phyloP scores from a whole-genome alignment of 2,329 filamentous ascomycete genomes.

The Aspergillus chevalieri region DNA sequence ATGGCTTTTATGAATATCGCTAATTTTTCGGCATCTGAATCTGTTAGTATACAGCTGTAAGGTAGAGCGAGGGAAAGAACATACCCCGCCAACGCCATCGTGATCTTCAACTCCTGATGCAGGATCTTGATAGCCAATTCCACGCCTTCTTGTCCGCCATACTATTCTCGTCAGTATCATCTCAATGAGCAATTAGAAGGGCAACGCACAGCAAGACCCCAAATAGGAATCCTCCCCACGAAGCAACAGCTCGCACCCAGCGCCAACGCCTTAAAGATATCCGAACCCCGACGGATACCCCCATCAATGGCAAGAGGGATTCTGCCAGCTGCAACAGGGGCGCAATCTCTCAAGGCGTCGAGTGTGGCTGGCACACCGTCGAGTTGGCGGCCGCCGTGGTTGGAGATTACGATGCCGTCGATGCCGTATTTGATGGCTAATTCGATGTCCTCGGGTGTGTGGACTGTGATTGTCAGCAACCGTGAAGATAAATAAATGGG shows the following conservation, averaged over 20 bases:
- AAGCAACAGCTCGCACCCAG: slow-evolving; percentile 29
- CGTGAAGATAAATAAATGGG: not conserved
- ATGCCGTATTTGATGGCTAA: slow-evolving; percentile 30
- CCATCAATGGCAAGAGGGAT: slow-evolving; percentile 31
- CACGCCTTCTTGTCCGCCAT: slow-evolving; percentile 29
- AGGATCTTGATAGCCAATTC: slow-evolving; percentile 29
- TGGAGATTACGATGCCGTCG: slow-evolving; percentile 34
- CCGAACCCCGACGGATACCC: slow-evolving; percentile 29
- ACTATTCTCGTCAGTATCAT: slow-evolving; percentile 12
- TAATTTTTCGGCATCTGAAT: not conserved
- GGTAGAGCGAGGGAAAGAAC: not conserved
- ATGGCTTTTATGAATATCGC: not conserved
- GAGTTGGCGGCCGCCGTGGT: slow-evolving; percentile 35
- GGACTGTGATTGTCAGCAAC: slow-evolving; percentile 10
- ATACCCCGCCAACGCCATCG: slow-evolving; percentile 29
- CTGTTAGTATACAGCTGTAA: not conserved
- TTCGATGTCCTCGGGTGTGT: slow-evolving; percentile 29
- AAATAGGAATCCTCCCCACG: slow-evolving; percentile 27
- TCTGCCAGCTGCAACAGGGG: slow-evolving; percentile 21
- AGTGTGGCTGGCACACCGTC: slow-evolving; percentile 34
- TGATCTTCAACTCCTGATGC: slow-evolving; percentile 25
- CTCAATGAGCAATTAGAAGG: not conserved
- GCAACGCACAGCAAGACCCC: slow-evolving; percentile 26
- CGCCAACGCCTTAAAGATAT: slow-evolving; percentile 34
- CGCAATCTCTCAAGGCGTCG: slow-evolving; percentile 27